phyloP scores from a whole-genome alignment of 441 rosid species.

The Pelargonium myrrhifolium region DNA sequence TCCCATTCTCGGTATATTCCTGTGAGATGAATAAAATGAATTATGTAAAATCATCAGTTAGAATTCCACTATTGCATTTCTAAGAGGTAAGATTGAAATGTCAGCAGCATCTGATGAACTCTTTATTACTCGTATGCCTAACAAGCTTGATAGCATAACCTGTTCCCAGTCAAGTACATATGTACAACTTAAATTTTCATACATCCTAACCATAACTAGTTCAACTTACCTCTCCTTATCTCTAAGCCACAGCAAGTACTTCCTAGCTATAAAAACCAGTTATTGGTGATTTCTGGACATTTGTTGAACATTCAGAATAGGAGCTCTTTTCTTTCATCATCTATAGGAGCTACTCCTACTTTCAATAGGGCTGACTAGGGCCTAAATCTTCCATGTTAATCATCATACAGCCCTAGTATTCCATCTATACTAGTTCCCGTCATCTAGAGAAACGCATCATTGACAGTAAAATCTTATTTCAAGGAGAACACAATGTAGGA shows the following conservation, averaged over 20 bases:
- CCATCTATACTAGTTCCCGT: background rate
- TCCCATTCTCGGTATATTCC: slow-evolving; percentile 15
- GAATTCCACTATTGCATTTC: background rate
- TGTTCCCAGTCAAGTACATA: background rate
- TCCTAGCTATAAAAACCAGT: background rate
- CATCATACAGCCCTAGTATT: background rate
- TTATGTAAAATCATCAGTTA: background rate
- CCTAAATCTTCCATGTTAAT: background rate
- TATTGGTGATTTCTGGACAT: background rate
- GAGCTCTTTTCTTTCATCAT: background rate
- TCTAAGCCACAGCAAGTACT: background rate
- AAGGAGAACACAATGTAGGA: background rate
- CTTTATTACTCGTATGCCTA: background rate
- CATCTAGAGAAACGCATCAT: background rate
- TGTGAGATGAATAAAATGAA: background rate
- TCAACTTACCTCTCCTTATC: background rate
- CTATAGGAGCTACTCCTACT: background rate
- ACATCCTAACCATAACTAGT: background rate
- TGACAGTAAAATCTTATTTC: background rate
- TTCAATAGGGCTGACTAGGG: background rate
- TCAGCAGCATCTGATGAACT: background rate
- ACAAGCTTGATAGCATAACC: background rate
- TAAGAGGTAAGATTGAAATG: background rate
- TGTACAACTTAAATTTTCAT: background rate
- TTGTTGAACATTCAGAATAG: background rate